A percentile compares a stretch with the other conserved stretches of the same genome.
Evolutionary conservation across 345 rosid species (phyloP).

Genomic region (Salix koriyanagi): DNA sequence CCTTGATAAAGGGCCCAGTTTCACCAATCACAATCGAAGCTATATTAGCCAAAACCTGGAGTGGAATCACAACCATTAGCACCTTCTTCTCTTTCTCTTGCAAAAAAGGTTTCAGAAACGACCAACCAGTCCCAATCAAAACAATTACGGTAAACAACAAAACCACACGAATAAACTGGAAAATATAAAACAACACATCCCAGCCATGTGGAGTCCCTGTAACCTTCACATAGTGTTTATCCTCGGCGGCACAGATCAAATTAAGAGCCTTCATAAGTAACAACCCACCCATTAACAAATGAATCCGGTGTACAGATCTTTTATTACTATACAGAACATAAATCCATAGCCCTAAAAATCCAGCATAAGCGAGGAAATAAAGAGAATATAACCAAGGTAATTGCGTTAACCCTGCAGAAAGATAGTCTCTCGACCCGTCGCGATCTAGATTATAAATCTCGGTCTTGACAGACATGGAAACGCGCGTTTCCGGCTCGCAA

Average conservation of each 20-base stretch:
- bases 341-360: slow-evolving; percentile 62
- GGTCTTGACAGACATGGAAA: slow-evolving; percentile 75
- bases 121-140: slow-evolving; percentile 98
- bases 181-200: slow-evolving; percentile 86
- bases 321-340: slow-evolving; percentile 46
- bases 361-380: slow-evolving; percentile 54
- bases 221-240: slow-evolving; percentile 74
- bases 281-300: slow-evolving; percentile 69
- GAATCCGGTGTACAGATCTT: slow-evolving; percentile 72
- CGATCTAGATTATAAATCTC: slow-evolving; percentile 69
- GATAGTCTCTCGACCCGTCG: slow-evolving; percentile 53
- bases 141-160: slow-evolving; percentile 86
- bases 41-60: slow-evolving; percentile 88
- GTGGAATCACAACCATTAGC: slow-evolving; percentile 88
- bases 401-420: slow-evolving; percentile 78
- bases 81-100: slow-evolving; percentile 99
- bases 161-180: slow-evolving; percentile 81
- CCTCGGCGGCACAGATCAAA: slow-evolving; percentile 86
- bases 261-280: slow-evolving; percentile 81
- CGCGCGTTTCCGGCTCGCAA: slow-evolving; percentile 70
- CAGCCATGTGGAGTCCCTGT: slow-evolving; percentile 97
- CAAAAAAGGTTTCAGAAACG: slow-evolving; percentile 83
- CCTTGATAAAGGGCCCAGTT: slow-evolving; percentile 83
- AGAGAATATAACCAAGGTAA: slow-evolving; percentile 59
- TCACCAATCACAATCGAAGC: slow-evolving; percentile 90